These are phyloP conservation scores for Fusarium sp. DNA, from an alignment of 2,329 filamentous ascomycete genomes.

Conservation along the genomic window DNA sequence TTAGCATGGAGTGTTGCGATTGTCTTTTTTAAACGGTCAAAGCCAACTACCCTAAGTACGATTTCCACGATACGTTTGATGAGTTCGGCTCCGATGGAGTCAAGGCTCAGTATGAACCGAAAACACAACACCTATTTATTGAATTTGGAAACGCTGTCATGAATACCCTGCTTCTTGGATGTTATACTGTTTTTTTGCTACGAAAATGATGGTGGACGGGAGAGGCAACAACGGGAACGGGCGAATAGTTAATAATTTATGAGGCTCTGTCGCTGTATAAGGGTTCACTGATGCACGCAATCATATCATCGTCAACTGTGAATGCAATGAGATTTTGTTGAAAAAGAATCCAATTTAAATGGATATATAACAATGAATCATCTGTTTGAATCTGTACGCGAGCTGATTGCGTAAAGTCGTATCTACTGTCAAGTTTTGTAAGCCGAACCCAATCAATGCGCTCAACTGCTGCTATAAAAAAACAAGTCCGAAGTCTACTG, in stretches of 20 bases:
- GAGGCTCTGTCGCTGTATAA: not conserved
- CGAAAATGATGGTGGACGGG: slow-evolving; percentile 1
- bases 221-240: not conserved
- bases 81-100: not conserved
- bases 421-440: slow-evolving; percentile 37
- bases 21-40: slow-evolving; percentile 49
- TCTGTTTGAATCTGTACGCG: slow-evolving; percentile 27
- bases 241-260: not conserved
- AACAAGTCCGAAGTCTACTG: slow-evolving; percentile 18
- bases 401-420: slow-evolving; percentile 41
- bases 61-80: slow-evolving; percentile 7
- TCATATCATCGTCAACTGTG: not conserved
- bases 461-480: slow-evolving; percentile 10
- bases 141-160: slow-evolving; percentile 20
- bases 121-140: not conserved
- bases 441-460: slow-evolving; percentile 4
- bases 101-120: not conserved
- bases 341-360: slow-evolving; percentile 11
- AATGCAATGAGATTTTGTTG: not conserved
- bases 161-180: slow-evolving; percentile 11
- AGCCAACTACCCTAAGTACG: not conserved
- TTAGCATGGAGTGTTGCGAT: slow-evolving; percentile 56
- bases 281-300: not conserved
- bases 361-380: slow-evolving; percentile 11
- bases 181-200: slow-evolving; percentile 12